Evolutionary conservation across 192 early-diverging fungal species (phyloP), one percentile per base, ranked within the genome.

Genomic region (Helicostylum pulchrum): DNA sequence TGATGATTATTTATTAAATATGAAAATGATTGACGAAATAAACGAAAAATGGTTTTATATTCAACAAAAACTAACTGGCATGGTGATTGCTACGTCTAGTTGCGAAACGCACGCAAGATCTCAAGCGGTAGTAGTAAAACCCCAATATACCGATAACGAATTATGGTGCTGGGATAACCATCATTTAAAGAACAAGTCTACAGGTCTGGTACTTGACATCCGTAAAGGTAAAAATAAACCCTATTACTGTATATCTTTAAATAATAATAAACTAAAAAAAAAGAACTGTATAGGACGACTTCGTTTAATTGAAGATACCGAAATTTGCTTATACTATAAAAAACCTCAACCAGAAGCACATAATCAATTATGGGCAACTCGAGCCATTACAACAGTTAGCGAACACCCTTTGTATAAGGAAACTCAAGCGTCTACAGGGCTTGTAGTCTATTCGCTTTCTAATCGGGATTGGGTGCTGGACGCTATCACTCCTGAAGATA

Each of bases 231-330:
- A 59, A 31, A 20, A 45, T 10, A 5, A 36, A 34, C 17, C 44
- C n/a, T 7, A 45, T 9, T 31, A 6, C 26, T 53, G 21, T 30
- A 32, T 51, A 17, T 1, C 2, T 20, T 56, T 9, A 15, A 19
- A 56, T 8, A 14, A 52, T 30, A 34, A 6, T 19, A 74, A 74
- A 67, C 67, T 70, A 62, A 59, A 31, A 20, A 45, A n/a, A 5
- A 36, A 32, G n/a, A 52, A 3, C 21, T 50, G 8, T 56, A 7
- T 57, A 72, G 73, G 73, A 19, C 73, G 73, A 17, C 50, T 74
- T 9, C 56, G 73, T 36, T 49, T 74, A 31, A 74, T 74, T n/a
- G 63, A 74, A 57, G 73, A 75, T 26, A 75, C 73, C 14, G 73
- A 75, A 49, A 61, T 75, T 23, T 68, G 67, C 15, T 20, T 70